Evolutionary conservation across 2,329 filamentous ascomycete genomes (phyloP).

Genomic region (Botrytis galanthina): DNA sequence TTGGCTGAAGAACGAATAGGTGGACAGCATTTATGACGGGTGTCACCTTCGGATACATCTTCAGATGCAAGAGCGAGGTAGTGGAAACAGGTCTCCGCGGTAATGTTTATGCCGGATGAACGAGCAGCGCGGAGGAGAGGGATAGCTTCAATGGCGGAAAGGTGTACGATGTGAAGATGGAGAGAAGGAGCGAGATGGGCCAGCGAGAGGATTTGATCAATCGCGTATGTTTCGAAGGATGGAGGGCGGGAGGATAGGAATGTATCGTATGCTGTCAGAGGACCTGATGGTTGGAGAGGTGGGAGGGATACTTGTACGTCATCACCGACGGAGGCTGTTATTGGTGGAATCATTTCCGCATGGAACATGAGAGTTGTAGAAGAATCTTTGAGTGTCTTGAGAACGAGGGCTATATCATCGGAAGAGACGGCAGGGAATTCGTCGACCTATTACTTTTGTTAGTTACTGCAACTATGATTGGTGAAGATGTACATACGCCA

Average conservation of each 20-base stretch:
- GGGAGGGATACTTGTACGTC: constrained; percentile 67
- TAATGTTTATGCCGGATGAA: constrained; percentile 63
- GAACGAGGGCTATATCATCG: constrained; percentile 73
- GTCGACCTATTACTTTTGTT: constrained; percentile 61
- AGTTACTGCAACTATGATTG: constrained; percentile 1
- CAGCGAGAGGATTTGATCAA: constrained; percentile 80
- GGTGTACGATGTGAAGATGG: constrained; percentile 81
- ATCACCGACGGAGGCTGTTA: constrained; percentile 75
- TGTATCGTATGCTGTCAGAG: constrained; percentile 76
- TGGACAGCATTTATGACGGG: constrained; percentile 71
- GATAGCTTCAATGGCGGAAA: constrained; percentile 67
- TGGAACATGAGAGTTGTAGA: constrained; percentile 98
- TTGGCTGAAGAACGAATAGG: constrained; percentile 65
- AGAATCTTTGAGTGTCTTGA: constrained; percentile 74
- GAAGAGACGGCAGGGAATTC: constrained; percentile 92
- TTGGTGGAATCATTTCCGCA: constrained; percentile 95
- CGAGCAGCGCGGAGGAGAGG: constrained; percentile 63
- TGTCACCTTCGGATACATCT: constrained; percentile 64
- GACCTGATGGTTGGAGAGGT: constrained; percentile 67
- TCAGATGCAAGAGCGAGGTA: constrained; percentile 69
- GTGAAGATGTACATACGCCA: constrained; percentile 61
- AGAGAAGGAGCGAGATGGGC: constrained; percentile 77
- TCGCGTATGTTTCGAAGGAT: constrained; percentile 85
- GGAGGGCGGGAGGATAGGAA: constrained; percentile 90
- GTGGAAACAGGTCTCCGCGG: constrained; percentile 75